A percentile compares a stretch with the other conserved stretches of the same genome.
These are phyloP conservation scores for Ammopiptanthus mongolicus DNA, from an alignment of 306 rosid species.

Conservation along the genomic window DNA sequence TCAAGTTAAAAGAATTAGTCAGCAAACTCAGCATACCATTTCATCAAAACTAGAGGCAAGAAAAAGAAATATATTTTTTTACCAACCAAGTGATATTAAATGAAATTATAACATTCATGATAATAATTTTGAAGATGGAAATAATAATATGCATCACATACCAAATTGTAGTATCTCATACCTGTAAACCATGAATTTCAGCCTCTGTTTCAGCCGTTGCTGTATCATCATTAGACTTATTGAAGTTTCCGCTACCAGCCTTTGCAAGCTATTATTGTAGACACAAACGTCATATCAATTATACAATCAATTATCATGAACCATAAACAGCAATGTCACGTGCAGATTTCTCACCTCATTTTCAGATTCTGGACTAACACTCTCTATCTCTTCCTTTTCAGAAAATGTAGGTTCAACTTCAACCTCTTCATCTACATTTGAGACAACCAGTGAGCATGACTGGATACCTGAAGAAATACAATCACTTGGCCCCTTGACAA, in stretches of 20 bases:
- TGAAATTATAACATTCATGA: constrained; percentile 9
- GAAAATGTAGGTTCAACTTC: constrained; percentile 36
- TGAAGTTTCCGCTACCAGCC: constrained; percentile 27
- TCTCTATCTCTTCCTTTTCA: constrained; percentile 21
- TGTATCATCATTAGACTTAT: constrained; percentile 43
- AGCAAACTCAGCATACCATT: not conserved
- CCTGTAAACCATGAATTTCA: constrained; percentile 84
- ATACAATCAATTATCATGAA: constrained; percentile 9
- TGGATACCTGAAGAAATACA: constrained; percentile 32
- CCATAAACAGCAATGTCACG: constrained; percentile 1
- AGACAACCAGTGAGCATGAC: constrained; percentile 35
- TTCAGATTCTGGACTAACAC: constrained; percentile 36
- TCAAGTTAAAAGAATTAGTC: not conserved
- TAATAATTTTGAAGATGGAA: constrained; percentile 4
- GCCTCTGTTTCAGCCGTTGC: constrained; percentile 61
- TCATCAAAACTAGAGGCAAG: not conserved
- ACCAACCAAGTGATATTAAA: not conserved
- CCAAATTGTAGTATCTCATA: constrained; percentile 30
- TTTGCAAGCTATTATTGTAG: constrained; percentile 43
- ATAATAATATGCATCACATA: not conserved
- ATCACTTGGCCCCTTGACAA: constrained; percentile 37
- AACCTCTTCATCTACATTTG: constrained; percentile 39
- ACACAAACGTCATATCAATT: constrained; percentile 7
- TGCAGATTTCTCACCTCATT: constrained; percentile 46
- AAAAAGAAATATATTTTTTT: not conserved